Evolutionary conservation across 2,329 filamentous ascomycete species (phyloP), one percentile per base, ranked within the genome.

Genomic region (Talaromyces sp.): DNA sequence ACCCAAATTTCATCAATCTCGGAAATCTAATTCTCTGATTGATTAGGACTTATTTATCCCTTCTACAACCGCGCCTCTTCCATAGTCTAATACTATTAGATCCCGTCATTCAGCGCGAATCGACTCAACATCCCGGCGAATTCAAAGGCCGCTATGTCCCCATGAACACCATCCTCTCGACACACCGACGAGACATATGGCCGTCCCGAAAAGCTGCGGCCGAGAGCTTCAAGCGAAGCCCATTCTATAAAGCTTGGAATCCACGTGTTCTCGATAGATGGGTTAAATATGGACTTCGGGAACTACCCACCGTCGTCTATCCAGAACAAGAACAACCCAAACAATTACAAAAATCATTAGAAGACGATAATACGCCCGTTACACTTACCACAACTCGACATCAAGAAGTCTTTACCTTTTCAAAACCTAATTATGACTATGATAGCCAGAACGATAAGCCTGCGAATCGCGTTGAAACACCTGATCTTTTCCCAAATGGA

Each of bases 221-320:
- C 55, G 81, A 80, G 11, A 75, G 83, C 10, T 91, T 96, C 74
- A 74, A 76, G 53, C 82, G 81, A 56, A 88, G 81, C 66, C 82
- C 83, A 43, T 96, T 96, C 76, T 97, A 96, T 74, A 79, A 85
- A 62, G 66, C 81, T 10, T 97, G 93, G 93, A 90, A 97, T 66
- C 78, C 82, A 1, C 82, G 91, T 46, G 91, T 92, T 0, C 78
- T 97, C 0, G 84, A 91, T 10, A 78, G 81, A 33, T 93, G 88
- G 86, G 74, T 91, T 45, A 64, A 82, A 59, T 80, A 89, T 67
- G 92, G 91, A 11, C 76, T 97, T n/a, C 82, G 89, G n/a, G 81
- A 87, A 15, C 78, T 86, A 2, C 89, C 89, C 2, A 91, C 89
- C 0, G 66, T 69, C n/a, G 69, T 73, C 53, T 63, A 75, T 62